These are phyloP conservation scores for Parietaria judaica DNA, from an alignment of 306 rosid species.

Conservation along the genomic window DNA sequence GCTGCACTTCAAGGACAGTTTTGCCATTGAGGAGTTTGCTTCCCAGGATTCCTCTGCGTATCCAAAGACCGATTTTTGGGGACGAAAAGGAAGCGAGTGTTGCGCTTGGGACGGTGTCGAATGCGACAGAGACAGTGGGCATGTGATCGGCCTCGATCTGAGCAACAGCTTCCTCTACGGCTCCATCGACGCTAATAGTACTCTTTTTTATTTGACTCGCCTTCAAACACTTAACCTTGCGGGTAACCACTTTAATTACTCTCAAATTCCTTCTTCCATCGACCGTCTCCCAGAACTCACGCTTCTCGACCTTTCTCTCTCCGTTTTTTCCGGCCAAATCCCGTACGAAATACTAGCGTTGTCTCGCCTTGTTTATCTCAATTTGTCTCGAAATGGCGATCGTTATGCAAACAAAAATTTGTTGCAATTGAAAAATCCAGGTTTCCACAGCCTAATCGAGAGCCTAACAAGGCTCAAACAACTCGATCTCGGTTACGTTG, in stretches of 20 bases:
- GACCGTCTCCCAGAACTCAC: constrained; percentile 4
- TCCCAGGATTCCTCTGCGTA: too few species aligned
- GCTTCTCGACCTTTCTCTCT: constrained; percentile 3
- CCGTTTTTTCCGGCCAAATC: constrained; percentile 10
- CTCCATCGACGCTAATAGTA: too few species aligned
- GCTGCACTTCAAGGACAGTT: too few species aligned
- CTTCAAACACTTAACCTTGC: too few species aligned
- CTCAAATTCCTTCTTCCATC: constrained; percentile 16
- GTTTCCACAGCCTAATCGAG: background rate
- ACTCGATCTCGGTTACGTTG: background rate
- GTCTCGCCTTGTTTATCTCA: constrained; percentile 7
- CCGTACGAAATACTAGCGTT: constrained; percentile 18
- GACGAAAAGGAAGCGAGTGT: background rate
- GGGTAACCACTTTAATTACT: constrained; percentile 7
- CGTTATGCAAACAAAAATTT: fast-evolving
- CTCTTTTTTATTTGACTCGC: too few species aligned
- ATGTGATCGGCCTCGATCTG: background rate
- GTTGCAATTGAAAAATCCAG: background rate
- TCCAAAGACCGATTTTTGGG: too few species aligned
- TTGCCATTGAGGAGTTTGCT: too few species aligned
- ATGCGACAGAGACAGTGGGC: background rate
- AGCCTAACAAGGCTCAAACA: constrained; percentile 10
- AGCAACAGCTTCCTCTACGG: too few species aligned
- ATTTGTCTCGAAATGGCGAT: background rate
- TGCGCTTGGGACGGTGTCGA: constrained; percentile 3